Evolutionary conservation across 176 grass and related monocot genomes (phyloP), one percentile per base, ranked within the genome.

Genomic region (Bothriochloa decipiens): DNA sequence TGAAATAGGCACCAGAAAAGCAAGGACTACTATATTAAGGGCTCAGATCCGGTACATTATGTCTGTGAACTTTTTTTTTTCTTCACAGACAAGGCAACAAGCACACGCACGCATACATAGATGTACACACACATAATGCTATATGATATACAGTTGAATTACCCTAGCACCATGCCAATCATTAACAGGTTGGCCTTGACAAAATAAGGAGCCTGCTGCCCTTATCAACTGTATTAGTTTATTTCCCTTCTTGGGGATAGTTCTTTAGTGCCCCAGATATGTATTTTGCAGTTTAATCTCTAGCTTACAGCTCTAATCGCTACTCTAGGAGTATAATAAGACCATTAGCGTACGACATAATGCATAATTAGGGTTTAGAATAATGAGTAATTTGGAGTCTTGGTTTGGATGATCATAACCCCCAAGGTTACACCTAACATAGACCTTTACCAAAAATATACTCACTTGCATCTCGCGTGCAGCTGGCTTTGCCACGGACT

Each of bases 121-220:
- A 82, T 47, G 84, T 84, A 75, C 70, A 74, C 61, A 55, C 69
- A 75, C 79, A 83, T 70, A 86, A 80, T 84, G 74, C 36, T 90
- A 69, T 90, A 83, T 83, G 80, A 90, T 85, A 68, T 83, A 74
- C 57, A 68, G 60, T 78, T 77, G 77, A 85, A 57, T 67, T 74
- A 68, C 78, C 66, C 74, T 86, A 68, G 91, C 87, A 87, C 81
- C 67, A 85, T 84, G 72, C 85, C 84, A 90, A 90, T 92, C 81
- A 93, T 93, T 93, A 90, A 93, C 82, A 87, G 88, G 77, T 84
- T 86, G 87, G 87, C 78, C 78, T 87, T 88, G 62, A 78, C 41
- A 80, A 70, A 85, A 90, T 75, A 79, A 89, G 70, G 23, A 68
- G 74, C 13, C 46, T 75, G 68, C 66, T 91, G 72, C 77, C 77